A percentile compares a stretch with the other conserved stretches of the same genome.
Conservation (phyloP, 805 yeast species). For the Ogataea wickerhamii region DNA sequence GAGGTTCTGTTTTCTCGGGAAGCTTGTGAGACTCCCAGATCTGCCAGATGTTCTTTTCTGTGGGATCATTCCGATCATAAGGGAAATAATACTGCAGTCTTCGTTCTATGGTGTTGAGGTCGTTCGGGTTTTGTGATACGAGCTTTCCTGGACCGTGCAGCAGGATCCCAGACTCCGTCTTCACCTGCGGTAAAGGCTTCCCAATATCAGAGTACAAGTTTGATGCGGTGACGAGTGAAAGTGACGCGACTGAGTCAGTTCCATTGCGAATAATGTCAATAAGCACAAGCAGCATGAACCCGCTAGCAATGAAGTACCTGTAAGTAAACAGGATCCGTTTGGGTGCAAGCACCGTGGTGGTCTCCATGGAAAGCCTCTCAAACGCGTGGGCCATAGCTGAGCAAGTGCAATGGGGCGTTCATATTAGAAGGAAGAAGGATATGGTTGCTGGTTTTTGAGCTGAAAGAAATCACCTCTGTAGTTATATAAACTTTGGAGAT, state of each 20-base stretch:
- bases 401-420: no score
- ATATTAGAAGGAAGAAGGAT: no score
- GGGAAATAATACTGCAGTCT: conserved; percentile 14
- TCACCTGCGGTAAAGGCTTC: background rate
- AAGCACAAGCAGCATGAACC: conserved; percentile 1
- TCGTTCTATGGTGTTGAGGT: conserved; percentile 10
- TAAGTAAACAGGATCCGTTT: background rate
- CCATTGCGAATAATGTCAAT: conserved; percentile 4
- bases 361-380: no score
- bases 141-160: conserved; percentile 1
- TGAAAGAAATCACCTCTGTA: no score
- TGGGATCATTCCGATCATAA: conserved; percentile 7
- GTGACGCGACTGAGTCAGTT: conserved; percentile 3
- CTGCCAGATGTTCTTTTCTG: conserved; percentile 19
- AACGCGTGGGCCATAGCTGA: no score
- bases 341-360: background rate
- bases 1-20: conserved; percentile 5
- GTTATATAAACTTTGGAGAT: no score
- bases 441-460: no score
- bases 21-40: conserved; percentile 6
- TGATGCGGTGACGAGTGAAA: background rate
- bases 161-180: background rate
- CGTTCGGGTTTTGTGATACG: conserved; percentile 7
- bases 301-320: conserved; percentile 4
- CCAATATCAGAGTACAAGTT: background rate